These are phyloP conservation scores for Pseudognaphalium luteoalbum DNA, from an alignment of 129 eudicot species.

Conservation along the genomic window DNA sequence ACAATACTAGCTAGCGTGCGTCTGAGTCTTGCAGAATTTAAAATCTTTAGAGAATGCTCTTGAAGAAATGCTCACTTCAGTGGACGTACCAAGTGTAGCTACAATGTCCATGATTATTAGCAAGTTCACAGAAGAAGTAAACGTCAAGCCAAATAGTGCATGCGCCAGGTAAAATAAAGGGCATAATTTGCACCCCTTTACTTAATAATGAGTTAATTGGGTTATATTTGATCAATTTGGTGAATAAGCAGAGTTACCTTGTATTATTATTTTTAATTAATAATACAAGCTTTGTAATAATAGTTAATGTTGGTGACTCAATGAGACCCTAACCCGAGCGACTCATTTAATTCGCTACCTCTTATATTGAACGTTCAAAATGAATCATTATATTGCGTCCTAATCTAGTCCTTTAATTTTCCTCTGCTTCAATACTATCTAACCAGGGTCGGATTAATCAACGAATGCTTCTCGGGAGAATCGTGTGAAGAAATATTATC, in stretches of 20 bases:
- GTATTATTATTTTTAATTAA: no score
- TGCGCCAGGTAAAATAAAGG: not conserved
- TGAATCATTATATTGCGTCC: no score
- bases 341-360: no score
- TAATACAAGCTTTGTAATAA: no score
- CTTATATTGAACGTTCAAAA: no score
- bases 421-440: not conserved
- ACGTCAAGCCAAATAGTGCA: conserved; percentile 15
- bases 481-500: conserved; percentile 50
- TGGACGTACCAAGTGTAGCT: conserved; percentile 12
- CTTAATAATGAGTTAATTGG: not conserved
- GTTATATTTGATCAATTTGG: no score
- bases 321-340: no score
- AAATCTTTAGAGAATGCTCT: conserved; percentile 29
- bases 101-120: conserved; percentile 19
- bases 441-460: conserved; percentile 38
- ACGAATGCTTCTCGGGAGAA: conserved; percentile 37
- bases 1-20: no score
- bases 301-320: no score
- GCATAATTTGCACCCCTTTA: not conserved
- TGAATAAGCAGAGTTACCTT: no score
- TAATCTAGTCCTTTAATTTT: no score
- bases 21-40: conserved; percentile 12
- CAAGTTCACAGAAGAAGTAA: conserved; percentile 29
- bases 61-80: conserved; percentile 23